Evolutionary conservation across 2,329 filamentous ascomycete species (phyloP), one percentile per base, ranked within the genome.

Genomic region (Ophiognomonia clavigignenti-juglandacearum): DNA sequence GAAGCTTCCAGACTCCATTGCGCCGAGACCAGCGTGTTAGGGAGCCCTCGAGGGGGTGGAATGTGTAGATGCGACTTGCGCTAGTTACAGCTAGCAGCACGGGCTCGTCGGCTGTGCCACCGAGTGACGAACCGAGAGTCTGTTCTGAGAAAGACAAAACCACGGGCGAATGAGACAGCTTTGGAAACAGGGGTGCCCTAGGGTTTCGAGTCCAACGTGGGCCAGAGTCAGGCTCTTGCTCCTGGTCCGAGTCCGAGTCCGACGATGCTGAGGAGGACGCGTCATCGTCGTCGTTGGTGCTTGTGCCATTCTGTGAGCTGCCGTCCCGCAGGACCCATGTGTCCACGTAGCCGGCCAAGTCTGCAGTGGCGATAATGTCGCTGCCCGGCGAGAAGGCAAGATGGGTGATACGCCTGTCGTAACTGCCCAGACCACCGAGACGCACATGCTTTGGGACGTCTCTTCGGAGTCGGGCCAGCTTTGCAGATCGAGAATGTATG

Each of bases 1-100:
- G 93, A 18, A 96, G 80, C 48, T 77, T 78, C 14, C 78, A 77
- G n/a, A 83, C 80, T 4, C 85, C 83, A 62, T 97, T 96, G 31
- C 86, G 78, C 54, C 88, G 79, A 8, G 88, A 89, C 93, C 93
- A 98, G 29, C 87, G 78, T 4, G 85, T 89, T 10, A 97, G 71
- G 16, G 79, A 80, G 37, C 91, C 91, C 39, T 79, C 75, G n/a
- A 85, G 72, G 31, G 89, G 79, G 57, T 95, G 81, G 64, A 97
- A 88, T 45, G 93, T 80, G 53, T 88, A 78, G 35, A 97, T 69
- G 49, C 90, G 72, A 61, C 60, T 82, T 64, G 61, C 79, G 46
- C 67, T 78, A 52, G 71, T 86, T 78, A 57, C 80, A 74, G 37
- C 67, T 64, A 38, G 56, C 53, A 23, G 38, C 16, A 51, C 22